Conservation (phyloP, 495 filamentous ascomycete species). For the Endocarpon pusillum region DNA sequence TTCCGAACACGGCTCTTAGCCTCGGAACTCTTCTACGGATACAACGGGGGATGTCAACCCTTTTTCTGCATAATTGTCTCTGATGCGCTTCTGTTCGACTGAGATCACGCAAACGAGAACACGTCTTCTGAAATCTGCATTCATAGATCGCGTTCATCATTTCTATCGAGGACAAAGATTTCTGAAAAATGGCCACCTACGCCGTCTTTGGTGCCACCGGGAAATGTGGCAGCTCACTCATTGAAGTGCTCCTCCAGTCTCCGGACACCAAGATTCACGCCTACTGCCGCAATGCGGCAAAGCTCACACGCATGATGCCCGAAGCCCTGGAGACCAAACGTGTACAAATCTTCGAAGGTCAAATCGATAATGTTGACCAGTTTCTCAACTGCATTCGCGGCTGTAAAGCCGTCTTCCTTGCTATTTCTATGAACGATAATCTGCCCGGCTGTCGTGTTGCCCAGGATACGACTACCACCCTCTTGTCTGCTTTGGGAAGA, state of each 20-base stretch:
- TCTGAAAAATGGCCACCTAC: conserved; percentile 12
- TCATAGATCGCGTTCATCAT: too few relatives aligned
- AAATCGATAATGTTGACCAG: conserved; percentile 17
- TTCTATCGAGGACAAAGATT: too few relatives aligned
- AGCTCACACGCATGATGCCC: conserved; percentile 19
- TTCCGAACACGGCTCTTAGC: too few relatives aligned
- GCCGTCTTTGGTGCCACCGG: conserved; percentile 15
- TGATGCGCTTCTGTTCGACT: too few relatives aligned
- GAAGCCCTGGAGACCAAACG: conserved; percentile 7
- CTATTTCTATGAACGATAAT: conserved; percentile 21
- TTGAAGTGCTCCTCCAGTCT: conserved; percentile 18
- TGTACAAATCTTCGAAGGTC: conserved; percentile 21
- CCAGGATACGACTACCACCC: conserved; percentile 14
- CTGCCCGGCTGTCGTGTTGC: conserved; percentile 17
- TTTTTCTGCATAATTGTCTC: too few relatives aligned
- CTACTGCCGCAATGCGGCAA: conserved; percentile 21
- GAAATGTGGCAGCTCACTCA: conserved; percentile 12
- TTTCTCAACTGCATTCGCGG: conserved; percentile 16
- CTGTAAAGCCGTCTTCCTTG: conserved; percentile 18
- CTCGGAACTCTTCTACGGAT: too few relatives aligned
- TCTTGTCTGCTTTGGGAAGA: conserved; percentile 18
- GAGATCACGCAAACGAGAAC: too few relatives aligned
- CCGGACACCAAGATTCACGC: conserved; percentile 15
- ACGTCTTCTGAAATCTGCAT: too few relatives aligned
- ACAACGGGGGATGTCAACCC: too few relatives aligned